Evolutionary conservation across 2,329 filamentous ascomycete genomes (phyloP), one percentile per base, ranked within the genome.

Genomic region (Exophiala sp.): DNA sequence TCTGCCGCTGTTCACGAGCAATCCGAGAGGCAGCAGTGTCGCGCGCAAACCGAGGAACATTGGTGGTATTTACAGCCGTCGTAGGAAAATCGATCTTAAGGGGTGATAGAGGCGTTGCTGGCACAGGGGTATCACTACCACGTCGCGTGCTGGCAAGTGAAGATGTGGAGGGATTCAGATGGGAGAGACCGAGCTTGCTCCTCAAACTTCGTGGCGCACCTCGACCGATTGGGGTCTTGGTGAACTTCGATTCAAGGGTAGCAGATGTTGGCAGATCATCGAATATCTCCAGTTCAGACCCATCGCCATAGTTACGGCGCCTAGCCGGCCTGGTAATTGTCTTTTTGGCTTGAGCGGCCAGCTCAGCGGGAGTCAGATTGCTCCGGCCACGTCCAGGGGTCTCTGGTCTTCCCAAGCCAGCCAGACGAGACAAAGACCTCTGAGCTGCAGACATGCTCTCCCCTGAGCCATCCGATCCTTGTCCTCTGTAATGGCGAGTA

Each of bases 261-360:
- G 78, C 81, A 13, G 90, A 96, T 0, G 90, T 97, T 1, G 91
- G 91, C 48, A 98, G 73, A 68, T 98, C 93, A 65, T 98, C 93
- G 65, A 98, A 97, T 2, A 79, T 82, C 60, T 97, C 91, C 27
- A 98, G 76, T 68, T 98, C 93, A 53, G 85, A 86, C 13, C 93
- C 93, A 66, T 96, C 88, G 10, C 93, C 93, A 70, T 94, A 98
- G 61, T 87, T 81, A 39, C 82, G 78, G 52, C 76, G 74, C 34
- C 81, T 76, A 29, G 80, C 76, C 2, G 88, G 88, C 65, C 83
- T 86, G 56, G 80, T 90, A 52, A 95, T 70, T 40, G 85, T 82
- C 58, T 85, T 81, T 73, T 84, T 85, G 5, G 76, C 70, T 43
- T 77, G 73, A 46, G 79, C 76, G 43, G 73, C 67, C 23, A 78